Evolutionary conservation across 1,139 yeast species (phyloP).

Genomic region (Taphrina pruni): DNA sequence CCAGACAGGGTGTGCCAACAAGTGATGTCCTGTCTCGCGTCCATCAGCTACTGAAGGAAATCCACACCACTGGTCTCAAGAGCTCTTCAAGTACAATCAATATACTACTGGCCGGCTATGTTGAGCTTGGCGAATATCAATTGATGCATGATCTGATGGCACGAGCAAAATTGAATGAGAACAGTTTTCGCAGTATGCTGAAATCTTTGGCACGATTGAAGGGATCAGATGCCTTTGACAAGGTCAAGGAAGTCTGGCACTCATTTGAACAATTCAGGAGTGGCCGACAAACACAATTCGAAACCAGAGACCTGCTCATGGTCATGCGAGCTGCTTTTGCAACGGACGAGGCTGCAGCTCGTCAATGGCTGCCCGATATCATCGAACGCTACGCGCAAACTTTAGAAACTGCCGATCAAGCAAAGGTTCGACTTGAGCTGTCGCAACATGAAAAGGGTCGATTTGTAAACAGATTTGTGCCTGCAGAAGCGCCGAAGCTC

Average conservation of each 20-base stretch:
- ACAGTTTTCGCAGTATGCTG: constrained; percentile 25
- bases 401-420: neutral
- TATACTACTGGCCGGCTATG: constrained; percentile 33
- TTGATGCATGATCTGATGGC: constrained; percentile 23
- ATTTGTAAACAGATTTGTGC: neutral
- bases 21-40: constrained; percentile 20
- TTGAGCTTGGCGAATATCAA: constrained; percentile 21
- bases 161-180: constrained; percentile 10
- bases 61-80: neutral
- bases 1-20: neutral
- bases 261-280: neutral
- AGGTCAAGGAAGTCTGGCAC: constrained; percentile 11
- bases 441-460: constrained; percentile 1
- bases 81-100: constrained; percentile 25
- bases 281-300: neutral
- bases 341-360: neutral
- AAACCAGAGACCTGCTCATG: constrained; percentile 22
- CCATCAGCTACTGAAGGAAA: constrained; percentile 3
- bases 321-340: constrained; percentile 22
- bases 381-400: neutral
- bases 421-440: neutral
- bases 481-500: neutral
- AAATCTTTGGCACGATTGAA: constrained; percentile 8
- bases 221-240: neutral
- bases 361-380: constrained; percentile 6